Evolutionary conservation across 441 rosid genomes (phyloP).

Genomic region (Erodium texanum): DNA sequence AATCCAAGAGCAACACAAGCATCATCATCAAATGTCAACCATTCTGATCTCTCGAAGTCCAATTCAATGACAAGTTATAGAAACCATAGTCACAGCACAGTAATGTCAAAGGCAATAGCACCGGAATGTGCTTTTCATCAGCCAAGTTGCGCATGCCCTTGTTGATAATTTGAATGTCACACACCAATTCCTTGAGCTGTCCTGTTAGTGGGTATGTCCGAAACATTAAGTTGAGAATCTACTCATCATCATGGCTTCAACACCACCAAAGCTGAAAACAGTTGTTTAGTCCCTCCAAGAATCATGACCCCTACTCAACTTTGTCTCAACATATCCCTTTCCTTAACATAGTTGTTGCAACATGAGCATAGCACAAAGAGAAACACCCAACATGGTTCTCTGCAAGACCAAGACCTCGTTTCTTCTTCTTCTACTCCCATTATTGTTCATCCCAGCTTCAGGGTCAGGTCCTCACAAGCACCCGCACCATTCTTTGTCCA

Average conservation of each 20-base stretch:
- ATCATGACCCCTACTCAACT: slow-evolving; percentile 20
- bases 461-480: slow-evolving; percentile 17
- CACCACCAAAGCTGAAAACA: slow-evolving; percentile 8
- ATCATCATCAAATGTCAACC: background rate
- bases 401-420: slow-evolving; percentile 10
- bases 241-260: slow-evolving; percentile 21
- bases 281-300: slow-evolving; percentile 13
- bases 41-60: background rate
- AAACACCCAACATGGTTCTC: slow-evolving; percentile 11
- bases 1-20: background rate
- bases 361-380: slow-evolving; percentile 13
- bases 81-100: background rate
- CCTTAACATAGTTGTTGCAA: background rate
- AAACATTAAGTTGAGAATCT: slow-evolving; percentile 23
- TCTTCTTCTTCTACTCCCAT: slow-evolving; percentile 24
- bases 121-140: background rate
- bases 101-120: background rate
- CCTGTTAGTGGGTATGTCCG: no score
- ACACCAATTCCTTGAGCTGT: background rate
- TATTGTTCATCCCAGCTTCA: slow-evolving; percentile 16
- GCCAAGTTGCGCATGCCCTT: background rate
- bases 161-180: background rate
- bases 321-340: slow-evolving; percentile 5
- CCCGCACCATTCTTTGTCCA: slow-evolving; percentile 24
- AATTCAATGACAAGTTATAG: background rate